Evolutionary conservation across 176 grass and related monocot species (phyloP), one percentile per base, ranked within the genome.

Genomic region (Phoenix roebelenii): DNA sequence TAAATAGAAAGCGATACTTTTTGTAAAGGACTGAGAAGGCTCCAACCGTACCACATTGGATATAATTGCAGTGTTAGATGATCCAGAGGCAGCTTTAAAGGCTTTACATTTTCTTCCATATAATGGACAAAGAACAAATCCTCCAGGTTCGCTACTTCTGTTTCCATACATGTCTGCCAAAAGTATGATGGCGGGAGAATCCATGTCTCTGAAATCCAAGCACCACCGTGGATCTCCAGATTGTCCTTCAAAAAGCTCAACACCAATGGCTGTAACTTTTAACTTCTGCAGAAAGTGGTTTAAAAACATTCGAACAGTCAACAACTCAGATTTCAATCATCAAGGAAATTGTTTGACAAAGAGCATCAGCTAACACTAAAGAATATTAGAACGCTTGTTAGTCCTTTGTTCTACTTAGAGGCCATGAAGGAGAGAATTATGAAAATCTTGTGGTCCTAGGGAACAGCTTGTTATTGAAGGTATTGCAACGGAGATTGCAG

Each of bases 201-300:
- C 79, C 93, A 98, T 98, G 73, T 92, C 87, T 80, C 87, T 98
- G 61, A 92, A 98, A 75, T 98, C 84, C 76, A 98, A 83, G 69
- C 87, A 98, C 93, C 93, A 98, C 49, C 84, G 73, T 18, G 60
- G 49, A 69, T 88, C 74, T 65, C 87, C 84, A 69, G 93, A 85
- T 69, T 76, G 71, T 61, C 76, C 84, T 22, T 85, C 87, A 39
- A 98, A 75, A 61, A 98, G 78, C 63, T 98, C 93, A 63, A 92
- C 52, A 48, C 93, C 93, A 69, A 85, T 69, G 0, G 76, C 75
- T 54, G 93, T 98, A 63, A 98, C 81, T 72, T 90, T 98, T 72
- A 98, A 68, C 88, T 83, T 98, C 93, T 98, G 78, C 63, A 80
- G 19, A 51, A 72, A 28, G 35, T 65, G 25, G 26, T 70, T 65